phyloP scores from a whole-genome alignment of 352 stramenopile species.

The Globisporangium okanoganense region DNA sequence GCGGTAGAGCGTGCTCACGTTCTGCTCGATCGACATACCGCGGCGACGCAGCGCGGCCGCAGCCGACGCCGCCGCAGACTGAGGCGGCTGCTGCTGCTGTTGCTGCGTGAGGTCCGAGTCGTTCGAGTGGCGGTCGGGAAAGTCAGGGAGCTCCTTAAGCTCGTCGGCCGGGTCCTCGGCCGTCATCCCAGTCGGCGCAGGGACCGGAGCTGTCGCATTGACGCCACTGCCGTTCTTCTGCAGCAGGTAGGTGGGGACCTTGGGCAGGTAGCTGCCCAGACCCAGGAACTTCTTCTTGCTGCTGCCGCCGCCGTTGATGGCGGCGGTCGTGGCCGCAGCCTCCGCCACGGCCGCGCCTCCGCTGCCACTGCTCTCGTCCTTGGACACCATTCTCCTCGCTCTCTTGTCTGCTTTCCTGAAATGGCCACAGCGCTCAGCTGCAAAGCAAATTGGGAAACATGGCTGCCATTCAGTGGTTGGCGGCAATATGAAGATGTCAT shows the following conservation, averaged over 20 bases:
- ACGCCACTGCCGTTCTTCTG: constrained; percentile 28
- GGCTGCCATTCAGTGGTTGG: neutral
- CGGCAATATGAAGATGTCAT: neutral
- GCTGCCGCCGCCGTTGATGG: neutral
- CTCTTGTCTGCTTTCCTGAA: constrained; percentile 1
- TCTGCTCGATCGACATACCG: constrained; percentile 56
- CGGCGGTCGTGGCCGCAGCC: neutral
- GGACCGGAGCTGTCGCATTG: no score
- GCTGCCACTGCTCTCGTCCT: constrained; percentile 25
- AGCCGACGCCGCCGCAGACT: constrained; percentile 27
- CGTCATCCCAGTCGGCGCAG: neutral
- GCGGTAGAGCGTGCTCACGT: constrained; percentile 42
- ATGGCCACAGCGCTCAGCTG: no score
- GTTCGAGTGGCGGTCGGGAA: constrained; percentile 16
- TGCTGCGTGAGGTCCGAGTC: constrained; percentile 2
- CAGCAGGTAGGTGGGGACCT: constrained; percentile 44
- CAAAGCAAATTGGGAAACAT: neutral
- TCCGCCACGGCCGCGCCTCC: constrained; percentile 5
- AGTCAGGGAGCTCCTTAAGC: constrained; percentile 40
- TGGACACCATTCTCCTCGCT: constrained; percentile 34
- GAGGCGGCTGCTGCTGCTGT: constrained; percentile 11
- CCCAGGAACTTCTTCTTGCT: constrained; percentile 43
- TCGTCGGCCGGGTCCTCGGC: constrained; percentile 25
- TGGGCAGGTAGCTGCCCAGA: constrained; percentile 59
- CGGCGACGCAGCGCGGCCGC: constrained; percentile 30